Base-by-base conservation (phyloP, 768 basidiomycete genomes). In the Myochromella boudieri region DNA sequence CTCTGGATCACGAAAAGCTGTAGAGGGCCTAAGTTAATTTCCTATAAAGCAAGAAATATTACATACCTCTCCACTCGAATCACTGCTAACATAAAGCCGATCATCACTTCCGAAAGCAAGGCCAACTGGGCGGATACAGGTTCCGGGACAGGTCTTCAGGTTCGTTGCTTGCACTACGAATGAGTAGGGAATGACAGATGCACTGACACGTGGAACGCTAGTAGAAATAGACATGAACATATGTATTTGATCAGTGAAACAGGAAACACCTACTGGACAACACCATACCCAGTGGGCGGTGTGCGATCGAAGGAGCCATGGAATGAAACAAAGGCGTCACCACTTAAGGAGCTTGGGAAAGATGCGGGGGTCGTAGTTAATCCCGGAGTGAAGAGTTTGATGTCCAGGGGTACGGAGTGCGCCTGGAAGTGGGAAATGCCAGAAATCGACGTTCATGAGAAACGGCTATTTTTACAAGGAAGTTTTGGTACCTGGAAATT, bases 211-310 rank as follows among this genome's bases (percentile, higher is more conserved):
- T 15, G 18, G 8, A 8, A 12, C 15, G 27, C 14, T 20, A 6
- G 20, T n/a, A 20, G 6, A 31, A 31, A 8, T n/a, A 31, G 8
- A 31, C n/a, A n/a, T 31, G 29, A 8, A 8, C 29, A 22, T n/a
- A 20, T 14, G 5, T 21, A 22, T 10, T n/a, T n/a, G 2, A 24
- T 40, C 8, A 27, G 15, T 10, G 17, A 3, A 18, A 10, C 14
- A 21, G 15, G n/a, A 4, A 10, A n/a, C 11, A 42, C 54, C 43
- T 31, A 74, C 73, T 56, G 60, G 8, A 74, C 66, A 26, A 75
- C 67, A n/a, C 69, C 70, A 48, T 75, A 75, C 7, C 74, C 74
- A 1, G 72, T 74, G 2, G 72, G 72, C 6, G 71, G 71, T 6
- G 44, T 50, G 6, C 72, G 56, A 38, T 73, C 43, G 39, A 70